Evolutionary conservation across 106 monocot species (phyloP).

Genomic region (Cymbidium sinense): DNA sequence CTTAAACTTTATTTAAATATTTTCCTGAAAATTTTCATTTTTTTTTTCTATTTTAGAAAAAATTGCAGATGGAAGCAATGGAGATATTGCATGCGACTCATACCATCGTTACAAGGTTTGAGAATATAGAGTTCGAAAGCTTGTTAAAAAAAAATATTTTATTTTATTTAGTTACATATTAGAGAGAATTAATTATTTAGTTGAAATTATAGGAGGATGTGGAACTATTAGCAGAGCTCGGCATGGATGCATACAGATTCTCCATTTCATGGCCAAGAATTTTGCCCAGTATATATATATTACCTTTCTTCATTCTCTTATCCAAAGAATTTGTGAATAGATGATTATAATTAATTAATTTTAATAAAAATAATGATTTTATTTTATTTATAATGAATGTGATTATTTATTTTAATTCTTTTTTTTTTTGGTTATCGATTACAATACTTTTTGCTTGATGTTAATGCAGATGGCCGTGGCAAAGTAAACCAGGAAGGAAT

Average conservation of each 20-base stretch:
- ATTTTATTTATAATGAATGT: too few species aligned
- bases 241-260: conserved; percentile 21
- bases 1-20: too few species aligned
- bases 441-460: too few species aligned
- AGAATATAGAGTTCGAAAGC: too few species aligned
- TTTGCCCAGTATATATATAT: conserved; percentile 13
- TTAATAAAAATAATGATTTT: too few species aligned
- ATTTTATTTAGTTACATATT: not conserved
- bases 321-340: too few species aligned
- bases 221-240: conserved; percentile 1
- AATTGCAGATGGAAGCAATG: conserved; percentile 22
- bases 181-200: not conserved
- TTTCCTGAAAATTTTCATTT: too few species aligned
- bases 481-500: conserved; percentile 3
- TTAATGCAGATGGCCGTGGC: conserved; percentile 5
- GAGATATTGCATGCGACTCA: conserved; percentile 29
- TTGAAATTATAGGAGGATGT: conserved; percentile 18
- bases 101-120: conserved; percentile 57
- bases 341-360: too few species aligned
- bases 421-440: too few species aligned
- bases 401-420: too few species aligned
- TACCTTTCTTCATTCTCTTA: not conserved
- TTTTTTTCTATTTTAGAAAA: conserved; percentile 24
- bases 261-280: conserved; percentile 26
- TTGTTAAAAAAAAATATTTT: too few species aligned